A percentile compares a stretch with the other conserved stretches of the same genome.
phyloP scores from a whole-genome alignment of 176 grass and related monocot genomes.

The Stipa capillata region DNA sequence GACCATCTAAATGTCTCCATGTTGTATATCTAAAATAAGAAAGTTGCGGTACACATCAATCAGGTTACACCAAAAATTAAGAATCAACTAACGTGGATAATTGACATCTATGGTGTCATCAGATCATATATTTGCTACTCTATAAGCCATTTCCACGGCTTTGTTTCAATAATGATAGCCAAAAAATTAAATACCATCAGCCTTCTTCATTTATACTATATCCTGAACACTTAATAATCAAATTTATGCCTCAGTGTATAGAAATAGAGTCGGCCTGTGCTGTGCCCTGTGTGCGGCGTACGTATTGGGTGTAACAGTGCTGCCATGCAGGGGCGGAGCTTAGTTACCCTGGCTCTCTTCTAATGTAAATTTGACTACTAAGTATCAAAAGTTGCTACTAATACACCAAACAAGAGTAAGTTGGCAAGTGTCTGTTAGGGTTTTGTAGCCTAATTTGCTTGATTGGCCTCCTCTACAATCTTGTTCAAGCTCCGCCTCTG shows the following conservation, averaged over 20 bases:
- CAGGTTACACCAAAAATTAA: slow-evolving; percentile 4
- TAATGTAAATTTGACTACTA: no score
- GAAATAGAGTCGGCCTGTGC: not conserved
- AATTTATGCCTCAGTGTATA: not conserved
- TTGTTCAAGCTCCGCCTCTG: no score
- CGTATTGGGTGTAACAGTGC: no score
- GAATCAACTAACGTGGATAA: not conserved
- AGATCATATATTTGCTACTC: slow-evolving; percentile 8
- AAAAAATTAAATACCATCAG: not conserved
- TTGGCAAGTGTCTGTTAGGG: no score
- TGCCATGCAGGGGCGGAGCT: no score
- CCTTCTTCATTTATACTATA: not conserved
- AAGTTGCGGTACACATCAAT: not conserved
- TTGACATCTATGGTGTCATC: not conserved
- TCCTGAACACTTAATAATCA: not conserved
- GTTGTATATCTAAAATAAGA: slow-evolving; percentile 73
- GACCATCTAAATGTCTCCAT: slow-evolving; percentile 91
- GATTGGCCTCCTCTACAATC: no score
- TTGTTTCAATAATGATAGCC: not conserved
- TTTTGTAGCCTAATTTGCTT: no score
- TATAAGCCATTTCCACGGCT: not conserved
- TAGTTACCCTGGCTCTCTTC: no score
- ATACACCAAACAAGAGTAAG: no score
- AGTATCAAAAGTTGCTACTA: no score
- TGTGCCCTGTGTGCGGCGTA: no score